phyloP scores from a whole-genome alignment of 2,329 filamentous ascomycete genomes.

The Cladosporium velox region DNA sequence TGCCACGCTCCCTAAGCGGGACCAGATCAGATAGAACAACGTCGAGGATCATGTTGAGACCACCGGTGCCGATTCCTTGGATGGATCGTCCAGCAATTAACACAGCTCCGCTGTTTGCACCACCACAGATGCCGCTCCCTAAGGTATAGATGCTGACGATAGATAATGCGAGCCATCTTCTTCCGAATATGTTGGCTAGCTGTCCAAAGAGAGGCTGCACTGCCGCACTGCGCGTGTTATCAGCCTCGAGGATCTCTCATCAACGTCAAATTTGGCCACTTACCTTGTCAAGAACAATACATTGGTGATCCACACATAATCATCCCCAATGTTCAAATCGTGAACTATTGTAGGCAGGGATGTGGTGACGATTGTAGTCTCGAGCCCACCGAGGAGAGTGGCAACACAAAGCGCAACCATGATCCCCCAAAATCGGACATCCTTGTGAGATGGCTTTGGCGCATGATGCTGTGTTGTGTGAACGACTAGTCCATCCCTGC shows the following conservation, averaged over 20 bases:
- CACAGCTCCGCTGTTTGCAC: conserved; percentile 45
- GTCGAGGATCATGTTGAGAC: conserved; percentile 48
- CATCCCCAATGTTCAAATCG: background rate
- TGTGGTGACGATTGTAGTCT: background rate
- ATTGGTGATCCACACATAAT: background rate
- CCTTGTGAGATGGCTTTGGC: background rate
- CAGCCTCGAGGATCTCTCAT: background rate
- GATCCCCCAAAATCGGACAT: background rate
- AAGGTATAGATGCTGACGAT: conserved; percentile 52
- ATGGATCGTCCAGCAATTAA: conserved; percentile 57
- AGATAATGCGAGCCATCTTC: conserved; percentile 38
- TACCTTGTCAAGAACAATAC: background rate
- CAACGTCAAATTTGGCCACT: background rate
- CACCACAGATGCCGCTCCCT: conserved; percentile 56
- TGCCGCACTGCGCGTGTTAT: background rate
- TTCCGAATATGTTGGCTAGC: conserved; percentile 21
- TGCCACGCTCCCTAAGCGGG: conserved; percentile 49
- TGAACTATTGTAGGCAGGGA: background rate
- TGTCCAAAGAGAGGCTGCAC: conserved; percentile 18
- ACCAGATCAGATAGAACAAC: conserved; percentile 56
- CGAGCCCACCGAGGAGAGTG: background rate
- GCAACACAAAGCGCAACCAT: background rate
- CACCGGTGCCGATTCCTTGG: conserved; percentile 55
- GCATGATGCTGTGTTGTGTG: too few species aligned
- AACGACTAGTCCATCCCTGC: too few species aligned